Evolutionary conservation across 78 protist genomes (phyloP).

Genomic region (Dictyostelium citrinum): DNA sequence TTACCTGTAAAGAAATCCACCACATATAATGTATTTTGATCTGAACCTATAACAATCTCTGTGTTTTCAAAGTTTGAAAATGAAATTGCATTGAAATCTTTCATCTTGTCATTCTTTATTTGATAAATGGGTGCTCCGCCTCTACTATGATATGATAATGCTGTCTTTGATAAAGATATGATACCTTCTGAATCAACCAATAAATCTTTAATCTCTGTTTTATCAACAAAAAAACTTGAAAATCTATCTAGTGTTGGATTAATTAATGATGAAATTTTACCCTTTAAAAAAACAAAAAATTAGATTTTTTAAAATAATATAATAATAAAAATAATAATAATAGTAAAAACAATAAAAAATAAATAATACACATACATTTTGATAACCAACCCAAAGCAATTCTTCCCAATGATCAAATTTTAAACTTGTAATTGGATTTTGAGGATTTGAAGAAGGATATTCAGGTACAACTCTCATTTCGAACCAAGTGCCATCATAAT

Average conservation of each 20-base stretch:
- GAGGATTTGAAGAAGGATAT: neutral
- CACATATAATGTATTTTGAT: constrained; percentile 1
- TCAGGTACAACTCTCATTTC: constrained; percentile 67
- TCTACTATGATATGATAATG: constrained; percentile 22
- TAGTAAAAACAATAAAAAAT: too few species aligned
- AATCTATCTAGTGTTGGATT: constrained; percentile 53
- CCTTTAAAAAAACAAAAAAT: neutral
- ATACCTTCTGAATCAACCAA: constrained; percentile 52
- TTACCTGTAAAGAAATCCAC: constrained; percentile 64
- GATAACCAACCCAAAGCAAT: constrained; percentile 70
- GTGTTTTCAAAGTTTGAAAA: constrained; percentile 36
- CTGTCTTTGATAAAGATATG: neutral
- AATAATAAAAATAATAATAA: neutral
- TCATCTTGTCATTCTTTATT: constrained; percentile 20
- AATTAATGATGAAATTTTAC: constrained; percentile 41
- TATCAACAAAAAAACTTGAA: constrained; percentile 22
- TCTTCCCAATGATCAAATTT: constrained; percentile 66
- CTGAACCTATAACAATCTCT: constrained; percentile 28
- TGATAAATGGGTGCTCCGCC: constrained; percentile 61
- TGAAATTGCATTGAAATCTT: constrained; percentile 20
- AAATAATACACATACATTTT: constrained; percentile 11
- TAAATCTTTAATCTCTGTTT: constrained; percentile 35
- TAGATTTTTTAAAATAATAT: too few species aligned
- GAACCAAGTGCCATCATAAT: constrained; percentile 30
- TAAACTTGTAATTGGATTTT: constrained; percentile 17